A percentile compares a stretch with the other conserved stretches of the same genome.
Evolutionary conservation across 2,329 filamentous ascomycete species (phyloP).

Genomic region (Pyrenochaeta sp.): DNA sequence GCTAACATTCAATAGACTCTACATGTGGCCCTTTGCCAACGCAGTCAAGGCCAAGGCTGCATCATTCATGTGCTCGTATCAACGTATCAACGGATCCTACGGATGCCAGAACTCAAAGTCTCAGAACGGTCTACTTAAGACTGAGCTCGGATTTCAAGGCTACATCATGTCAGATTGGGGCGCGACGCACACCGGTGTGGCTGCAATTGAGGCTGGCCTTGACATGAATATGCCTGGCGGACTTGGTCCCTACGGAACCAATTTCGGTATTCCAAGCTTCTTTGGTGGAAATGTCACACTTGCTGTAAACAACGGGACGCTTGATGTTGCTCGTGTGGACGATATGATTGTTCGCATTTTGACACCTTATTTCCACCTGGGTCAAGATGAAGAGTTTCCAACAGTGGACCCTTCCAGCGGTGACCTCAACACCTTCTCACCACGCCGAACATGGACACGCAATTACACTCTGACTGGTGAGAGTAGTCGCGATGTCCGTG

Average conservation of each 20-base stretch:
- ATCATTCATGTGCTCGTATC: constrained; percentile 68
- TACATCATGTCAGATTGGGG: constrained; percentile 56
- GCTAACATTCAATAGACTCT: constrained; percentile 57
- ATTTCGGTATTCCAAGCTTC: constrained; percentile 48
- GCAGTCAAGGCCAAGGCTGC: constrained; percentile 65
- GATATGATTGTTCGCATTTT: constrained; percentile 59
- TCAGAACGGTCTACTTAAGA: constrained; percentile 61
- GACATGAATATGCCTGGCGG: constrained; percentile 57
- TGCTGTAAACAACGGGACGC: constrained; percentile 51
- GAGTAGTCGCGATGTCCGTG: constrained; percentile 47
- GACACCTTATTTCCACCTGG: constrained; percentile 56
- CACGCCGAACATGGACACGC: constrained; percentile 45
- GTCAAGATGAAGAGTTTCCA: constrained; percentile 53
- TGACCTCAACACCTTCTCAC: constrained; percentile 51
- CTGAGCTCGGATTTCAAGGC: constrained; percentile 61
- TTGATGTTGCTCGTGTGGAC: constrained; percentile 52
- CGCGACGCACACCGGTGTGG: constrained; percentile 57
- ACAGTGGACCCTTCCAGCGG: constrained; percentile 44
- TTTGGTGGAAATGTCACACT: constrained; percentile 55
- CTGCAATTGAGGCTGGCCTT: constrained; percentile 52
- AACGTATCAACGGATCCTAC: constrained; percentile 48
- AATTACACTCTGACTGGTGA: constrained; percentile 47
- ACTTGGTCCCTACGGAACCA: constrained; percentile 40
- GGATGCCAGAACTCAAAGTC: constrained; percentile 51
- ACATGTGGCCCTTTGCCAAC: constrained; percentile 73